These are phyloP conservation scores for Cucumis sativus DNA, from an alignment of 306 rosid species.

Conservation along the genomic window DNA sequence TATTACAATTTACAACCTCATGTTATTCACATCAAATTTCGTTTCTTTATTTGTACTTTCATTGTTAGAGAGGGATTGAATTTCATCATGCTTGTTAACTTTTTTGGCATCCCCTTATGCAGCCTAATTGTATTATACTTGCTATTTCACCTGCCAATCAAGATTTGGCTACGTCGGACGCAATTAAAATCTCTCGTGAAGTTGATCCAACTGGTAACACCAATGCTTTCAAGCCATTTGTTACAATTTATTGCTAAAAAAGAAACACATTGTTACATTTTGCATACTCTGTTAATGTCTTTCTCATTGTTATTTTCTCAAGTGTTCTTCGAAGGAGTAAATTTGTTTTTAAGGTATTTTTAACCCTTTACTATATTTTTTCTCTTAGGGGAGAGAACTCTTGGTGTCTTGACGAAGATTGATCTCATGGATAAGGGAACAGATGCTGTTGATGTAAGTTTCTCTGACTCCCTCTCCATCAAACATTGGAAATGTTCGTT, in stretches of 20 bases:
- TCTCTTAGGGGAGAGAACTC: slow-evolving; percentile 78
- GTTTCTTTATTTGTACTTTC: background rate
- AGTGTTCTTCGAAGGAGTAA: background rate
- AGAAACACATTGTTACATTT: background rate
- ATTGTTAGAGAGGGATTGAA: background rate
- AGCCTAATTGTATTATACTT: slow-evolving; percentile 91
- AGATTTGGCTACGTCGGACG: slow-evolving; percentile 98
- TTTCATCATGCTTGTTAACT: background rate
- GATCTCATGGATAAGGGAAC: slow-evolving; percentile 99
- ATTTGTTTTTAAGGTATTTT: background rate
- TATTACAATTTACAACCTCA: background rate
- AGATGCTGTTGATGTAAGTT: slow-evolving; percentile 88
- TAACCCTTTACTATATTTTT: background rate
- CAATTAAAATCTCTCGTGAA: slow-evolving; percentile 88
- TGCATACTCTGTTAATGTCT: background rate
- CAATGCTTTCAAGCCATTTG: background rate
- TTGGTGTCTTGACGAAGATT: slow-evolving; percentile 92
- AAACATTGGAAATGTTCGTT: background rate
- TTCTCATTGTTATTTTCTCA: background rate
- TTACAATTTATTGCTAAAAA: background rate
- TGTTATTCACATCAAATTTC: background rate
- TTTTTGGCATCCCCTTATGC: slow-evolving; percentile 9
- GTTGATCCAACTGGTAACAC: slow-evolving; percentile 82
- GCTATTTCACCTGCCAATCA: slow-evolving; percentile 98
- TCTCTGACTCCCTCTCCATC: background rate